Percentiles rank a stretch among this genome's conserved stretches.
Conservation (phyloP, 495 filamentous ascomycete species). For the Talaromyces adpressus region DNA sequence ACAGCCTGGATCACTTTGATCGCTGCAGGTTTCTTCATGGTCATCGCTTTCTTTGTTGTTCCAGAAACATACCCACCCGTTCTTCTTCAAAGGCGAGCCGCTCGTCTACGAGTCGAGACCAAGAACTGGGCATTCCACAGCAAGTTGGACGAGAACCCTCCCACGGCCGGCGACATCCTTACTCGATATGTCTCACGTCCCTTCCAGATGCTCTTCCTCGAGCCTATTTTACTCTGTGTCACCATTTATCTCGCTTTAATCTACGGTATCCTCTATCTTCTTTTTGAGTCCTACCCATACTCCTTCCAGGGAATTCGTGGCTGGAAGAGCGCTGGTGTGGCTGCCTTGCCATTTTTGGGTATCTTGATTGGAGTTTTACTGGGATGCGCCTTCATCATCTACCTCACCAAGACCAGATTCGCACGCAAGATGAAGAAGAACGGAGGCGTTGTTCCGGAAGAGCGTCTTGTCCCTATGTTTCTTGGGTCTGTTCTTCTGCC, state of each 20-base stretch:
- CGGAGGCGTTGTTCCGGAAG: conserved; percentile 47
- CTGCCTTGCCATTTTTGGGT: conserved; percentile 53
- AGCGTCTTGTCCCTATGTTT: conserved; percentile 53
- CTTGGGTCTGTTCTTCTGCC: conserved; percentile 48
- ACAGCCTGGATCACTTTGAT: conserved; percentile 60
- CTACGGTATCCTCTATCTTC: conserved; percentile 59
- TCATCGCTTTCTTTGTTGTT: conserved; percentile 42
- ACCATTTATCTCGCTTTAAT: conserved; percentile 44
- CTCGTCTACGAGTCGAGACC: conserved; percentile 50
- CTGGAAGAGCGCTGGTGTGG: conserved; percentile 40
- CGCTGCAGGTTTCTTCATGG: conserved; percentile 40
- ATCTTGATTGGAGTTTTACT: conserved; percentile 49
- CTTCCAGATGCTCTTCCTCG: conserved; percentile 49
- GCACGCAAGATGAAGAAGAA: conserved; percentile 40
- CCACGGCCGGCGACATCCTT: conserved; percentile 37
- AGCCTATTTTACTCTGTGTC: conserved; percentile 54
- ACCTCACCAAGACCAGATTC: conserved; percentile 44
- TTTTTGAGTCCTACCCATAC: conserved; percentile 55
- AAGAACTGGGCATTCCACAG: conserved; percentile 55
- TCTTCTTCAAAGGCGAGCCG: conserved; percentile 50
- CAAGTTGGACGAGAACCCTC: conserved; percentile 47
- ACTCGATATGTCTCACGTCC: conserved; percentile 52
- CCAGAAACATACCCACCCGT: conserved; percentile 56
- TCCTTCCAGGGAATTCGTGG: conserved; percentile 48
- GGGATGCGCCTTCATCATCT: conserved; percentile 40